Percentiles rank a stretch among this genome's conserved stretches.
These are phyloP conservation scores for Dryas drummondii DNA, from an alignment of 306 rosid genomes.

Conservation along the genomic window DNA sequence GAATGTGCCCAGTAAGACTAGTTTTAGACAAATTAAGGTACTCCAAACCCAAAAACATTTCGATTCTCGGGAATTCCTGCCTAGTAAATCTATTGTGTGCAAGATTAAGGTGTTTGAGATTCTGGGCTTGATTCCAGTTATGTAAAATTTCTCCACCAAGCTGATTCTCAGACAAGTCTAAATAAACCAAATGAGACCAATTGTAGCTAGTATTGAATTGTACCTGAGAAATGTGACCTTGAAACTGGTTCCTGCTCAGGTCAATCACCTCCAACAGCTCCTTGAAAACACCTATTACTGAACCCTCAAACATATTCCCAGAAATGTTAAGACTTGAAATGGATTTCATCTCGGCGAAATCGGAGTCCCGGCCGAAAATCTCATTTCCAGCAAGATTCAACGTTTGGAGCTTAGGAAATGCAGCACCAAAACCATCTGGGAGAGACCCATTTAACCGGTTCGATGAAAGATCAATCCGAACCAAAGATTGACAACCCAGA, in stretches of 20 bases:
- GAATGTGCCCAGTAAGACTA: constrained; percentile 66
- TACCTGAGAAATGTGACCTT: constrained; percentile 83
- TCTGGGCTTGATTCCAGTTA: constrained; percentile 46
- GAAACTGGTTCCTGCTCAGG: constrained; percentile 86
- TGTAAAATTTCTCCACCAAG: constrained; percentile 74
- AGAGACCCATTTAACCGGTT: constrained; percentile 72
- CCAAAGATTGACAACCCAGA: constrained; percentile 58
- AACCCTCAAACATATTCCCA: constrained; percentile 76
- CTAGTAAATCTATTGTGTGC: constrained; percentile 77
- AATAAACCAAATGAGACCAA: constrained; percentile 75
- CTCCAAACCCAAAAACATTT: constrained; percentile 53
- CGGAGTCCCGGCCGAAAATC: constrained; percentile 52
- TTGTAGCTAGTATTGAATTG: constrained; percentile 47
- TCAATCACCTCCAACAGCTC: constrained; percentile 69
- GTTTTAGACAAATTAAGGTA: constrained; percentile 82
- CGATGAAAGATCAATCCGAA: constrained; percentile 70
- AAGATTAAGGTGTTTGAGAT: constrained; percentile 71
- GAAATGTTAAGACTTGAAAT: constrained; percentile 69
- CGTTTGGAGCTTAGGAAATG: constrained; percentile 69
- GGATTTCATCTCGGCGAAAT: constrained; percentile 62
- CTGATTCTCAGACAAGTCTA: constrained; percentile 85
- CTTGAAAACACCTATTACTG: constrained; percentile 60
- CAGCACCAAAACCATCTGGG: constrained; percentile 79
- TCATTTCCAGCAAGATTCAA: constrained; percentile 79
- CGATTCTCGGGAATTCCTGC: constrained; percentile 61